These are phyloP conservation scores for Hypoxylon fuscum DNA, from an alignment of 495 filamentous ascomycete genomes.

Conservation along the genomic window DNA sequence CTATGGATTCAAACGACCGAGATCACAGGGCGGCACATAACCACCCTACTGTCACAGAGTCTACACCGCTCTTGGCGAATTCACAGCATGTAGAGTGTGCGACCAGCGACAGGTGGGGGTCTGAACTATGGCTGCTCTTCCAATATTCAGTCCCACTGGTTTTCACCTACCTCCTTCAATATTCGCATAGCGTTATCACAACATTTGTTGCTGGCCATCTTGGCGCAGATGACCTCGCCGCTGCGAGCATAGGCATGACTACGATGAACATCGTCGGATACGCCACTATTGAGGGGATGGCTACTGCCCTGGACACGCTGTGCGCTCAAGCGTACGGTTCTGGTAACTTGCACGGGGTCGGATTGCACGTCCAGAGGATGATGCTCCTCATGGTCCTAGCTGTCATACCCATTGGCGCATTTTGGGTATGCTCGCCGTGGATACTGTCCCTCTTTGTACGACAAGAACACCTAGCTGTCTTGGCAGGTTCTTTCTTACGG, in stretches of 20 bases:
- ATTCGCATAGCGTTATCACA: slow-evolving; percentile 74
- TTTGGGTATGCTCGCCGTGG: slow-evolving; percentile 70
- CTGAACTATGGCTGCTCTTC: slow-evolving; percentile 48
- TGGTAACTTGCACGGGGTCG: slow-evolving; percentile 72
- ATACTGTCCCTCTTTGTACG: slow-evolving; percentile 71
- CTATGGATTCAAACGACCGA: slow-evolving; percentile 12
- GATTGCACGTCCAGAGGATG: slow-evolving; percentile 78
- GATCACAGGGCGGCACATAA: slow-evolving; percentile 6
- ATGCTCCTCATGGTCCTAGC: slow-evolving; percentile 69
- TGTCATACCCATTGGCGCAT: slow-evolving; percentile 69
- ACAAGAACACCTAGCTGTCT: slow-evolving; percentile 63
- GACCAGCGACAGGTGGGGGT: slow-evolving; percentile 15
- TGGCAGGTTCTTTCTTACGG: slow-evolving; percentile 75
- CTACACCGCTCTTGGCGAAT: slow-evolving; percentile 21
- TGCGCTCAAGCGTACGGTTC: slow-evolving; percentile 82
- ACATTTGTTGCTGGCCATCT: slow-evolving; percentile 75
- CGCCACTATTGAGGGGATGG: slow-evolving; percentile 74
- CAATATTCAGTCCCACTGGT: slow-evolving; percentile 73
- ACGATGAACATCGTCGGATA: slow-evolving; percentile 73
- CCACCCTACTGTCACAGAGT: slow-evolving; percentile 3
- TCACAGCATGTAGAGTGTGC: slow-evolving; percentile 5
- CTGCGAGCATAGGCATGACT: slow-evolving; percentile 52
- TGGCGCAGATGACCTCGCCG: slow-evolving; percentile 70
- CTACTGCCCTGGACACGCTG: slow-evolving; percentile 78
- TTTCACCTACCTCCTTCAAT: slow-evolving; percentile 77